Conservation (phyloP, 495 filamentous ascomycete genomes). For the Penicillium macrosclerotiorum region DNA sequence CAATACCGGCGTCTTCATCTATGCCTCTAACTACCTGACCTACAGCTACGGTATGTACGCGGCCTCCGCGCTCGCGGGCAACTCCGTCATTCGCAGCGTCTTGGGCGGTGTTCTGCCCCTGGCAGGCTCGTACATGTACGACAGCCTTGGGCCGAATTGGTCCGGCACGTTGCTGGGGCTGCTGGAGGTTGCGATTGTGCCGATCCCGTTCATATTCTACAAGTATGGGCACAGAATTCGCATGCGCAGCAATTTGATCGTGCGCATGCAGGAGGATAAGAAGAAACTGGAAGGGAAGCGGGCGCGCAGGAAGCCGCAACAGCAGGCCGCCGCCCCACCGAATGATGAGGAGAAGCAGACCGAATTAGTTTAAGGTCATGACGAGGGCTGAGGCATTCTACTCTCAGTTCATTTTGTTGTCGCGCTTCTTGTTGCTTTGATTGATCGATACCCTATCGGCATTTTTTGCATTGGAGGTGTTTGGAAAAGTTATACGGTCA, state of each 20-base stretch:
- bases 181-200: conserved; percentile 66
- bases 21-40: conserved; percentile 74
- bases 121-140: conserved; percentile 71
- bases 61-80: conserved; percentile 75
- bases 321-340: conserved; percentile 1
- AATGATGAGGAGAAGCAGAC: conserved; percentile 18
- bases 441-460: conserved; percentile 15
- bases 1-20: conserved; percentile 77
- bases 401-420: neutral
- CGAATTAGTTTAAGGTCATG: conserved; percentile 7
- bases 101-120: conserved; percentile 73
- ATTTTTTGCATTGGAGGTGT: conserved; percentile 16
- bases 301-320: conserved; percentile 9
- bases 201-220: conserved; percentile 80
- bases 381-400: neutral
- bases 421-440: conserved; percentile 1
- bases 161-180: conserved; percentile 72
- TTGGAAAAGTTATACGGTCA: conserved; percentile 10
- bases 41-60: conserved; percentile 75
- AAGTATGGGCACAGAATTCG: conserved; percentile 70
- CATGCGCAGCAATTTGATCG: conserved; percentile 61
- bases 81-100: conserved; percentile 64
- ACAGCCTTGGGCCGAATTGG: conserved; percentile 69
- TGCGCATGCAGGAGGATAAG: conserved; percentile 67
- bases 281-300: conserved; percentile 55